Evolutionary conservation across 2,329 filamentous ascomycete species (phyloP).

Genomic region (Drechslerella dactyloides): DNA sequence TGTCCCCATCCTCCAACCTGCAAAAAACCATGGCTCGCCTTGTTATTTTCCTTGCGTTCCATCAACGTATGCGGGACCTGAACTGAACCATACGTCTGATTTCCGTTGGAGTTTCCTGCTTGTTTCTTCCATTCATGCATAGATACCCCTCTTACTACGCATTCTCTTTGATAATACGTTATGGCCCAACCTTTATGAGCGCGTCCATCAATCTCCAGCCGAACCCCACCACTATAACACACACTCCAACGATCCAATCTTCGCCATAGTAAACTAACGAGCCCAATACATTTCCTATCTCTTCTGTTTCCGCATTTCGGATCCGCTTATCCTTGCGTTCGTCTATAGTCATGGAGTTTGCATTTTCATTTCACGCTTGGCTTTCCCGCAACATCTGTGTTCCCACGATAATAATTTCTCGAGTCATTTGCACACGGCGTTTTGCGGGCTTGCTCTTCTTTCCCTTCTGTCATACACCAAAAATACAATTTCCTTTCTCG

Average conservation of each 20-base stretch:
- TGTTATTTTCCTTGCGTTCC: constrained; percentile 18
- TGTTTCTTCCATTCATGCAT: constrained; percentile 42
- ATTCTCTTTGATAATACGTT: constrained; percentile 43
- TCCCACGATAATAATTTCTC: constrained; percentile 38
- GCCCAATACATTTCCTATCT: constrained; percentile 25
- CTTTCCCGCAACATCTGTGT: constrained; percentile 47
- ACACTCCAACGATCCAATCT: constrained; percentile 3
- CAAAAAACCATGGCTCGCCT: constrained; percentile 17
- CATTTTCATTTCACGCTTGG: constrained; percentile 39
- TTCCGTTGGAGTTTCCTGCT: constrained; percentile 33
- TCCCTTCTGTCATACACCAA: constrained; percentile 1
- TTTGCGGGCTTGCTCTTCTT: constrained; percentile 34
- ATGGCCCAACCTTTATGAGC: constrained; percentile 44
- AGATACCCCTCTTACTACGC: constrained; percentile 47
- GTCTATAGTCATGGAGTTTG: constrained; percentile 34
- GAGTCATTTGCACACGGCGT: constrained; percentile 49
- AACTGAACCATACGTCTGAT: constrained; percentile 6
- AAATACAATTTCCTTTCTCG: constrained; percentile 32
- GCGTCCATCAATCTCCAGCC: constrained; percentile 11
- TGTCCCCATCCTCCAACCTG: background rate
- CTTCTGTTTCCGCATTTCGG: constrained; percentile 18
- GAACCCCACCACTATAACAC: constrained; percentile 11
- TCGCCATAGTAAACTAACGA: constrained; percentile 17
- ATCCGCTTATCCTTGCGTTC: constrained; percentile 15
- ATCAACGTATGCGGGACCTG: constrained; percentile 19